phyloP scores from a whole-genome alignment of 2,329 filamentous ascomycete species.

The Gnomoniopsis sp. region DNA sequence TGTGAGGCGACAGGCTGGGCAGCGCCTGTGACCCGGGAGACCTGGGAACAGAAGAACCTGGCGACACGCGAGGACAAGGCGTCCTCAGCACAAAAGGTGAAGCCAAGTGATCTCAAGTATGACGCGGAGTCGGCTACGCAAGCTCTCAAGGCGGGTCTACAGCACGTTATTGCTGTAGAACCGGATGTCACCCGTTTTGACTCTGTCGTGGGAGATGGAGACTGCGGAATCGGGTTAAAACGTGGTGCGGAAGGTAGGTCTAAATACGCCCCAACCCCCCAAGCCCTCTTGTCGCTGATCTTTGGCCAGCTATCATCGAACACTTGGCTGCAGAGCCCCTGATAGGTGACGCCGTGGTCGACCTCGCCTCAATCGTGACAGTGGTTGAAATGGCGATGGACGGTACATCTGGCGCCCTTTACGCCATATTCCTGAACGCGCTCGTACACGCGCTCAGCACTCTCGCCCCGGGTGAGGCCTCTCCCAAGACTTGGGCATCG shows the following conservation, averaged over 20 bases:
- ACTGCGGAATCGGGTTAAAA: conserved; percentile 83
- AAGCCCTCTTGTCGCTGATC: conserved; percentile 16
- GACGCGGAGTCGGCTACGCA: conserved; percentile 48
- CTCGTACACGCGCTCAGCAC: conserved; percentile 62
- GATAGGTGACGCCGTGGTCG: conserved; percentile 50
- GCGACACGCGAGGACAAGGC: conserved; percentile 41
- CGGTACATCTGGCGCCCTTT: conserved; percentile 58
- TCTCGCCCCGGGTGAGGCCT: conserved; percentile 36
- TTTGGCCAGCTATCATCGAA: conserved; percentile 44
- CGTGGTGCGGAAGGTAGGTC: conserved; percentile 72
- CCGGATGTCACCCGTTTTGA: conserved; percentile 71
- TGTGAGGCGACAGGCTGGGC: conserved; percentile 70
- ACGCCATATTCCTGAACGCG: conserved; percentile 86
- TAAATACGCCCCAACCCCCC: neutral
- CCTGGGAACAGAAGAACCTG: conserved; percentile 58
- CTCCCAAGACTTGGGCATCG: conserved; percentile 48
- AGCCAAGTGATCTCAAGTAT: conserved; percentile 48
- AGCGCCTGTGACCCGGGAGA: conserved; percentile 57
- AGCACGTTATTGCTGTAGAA: conserved; percentile 62
- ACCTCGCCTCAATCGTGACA: conserved; percentile 49
- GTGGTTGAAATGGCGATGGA: conserved; percentile 58
- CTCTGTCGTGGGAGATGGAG: conserved; percentile 84
- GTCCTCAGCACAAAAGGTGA: conserved; percentile 28
- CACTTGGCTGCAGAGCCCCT: conserved; percentile 43
- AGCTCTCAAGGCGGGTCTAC: conserved; percentile 54